phyloP scores from a whole-genome alignment of 2,329 filamentous ascomycete species.

The Alternaria longipes region DNA sequence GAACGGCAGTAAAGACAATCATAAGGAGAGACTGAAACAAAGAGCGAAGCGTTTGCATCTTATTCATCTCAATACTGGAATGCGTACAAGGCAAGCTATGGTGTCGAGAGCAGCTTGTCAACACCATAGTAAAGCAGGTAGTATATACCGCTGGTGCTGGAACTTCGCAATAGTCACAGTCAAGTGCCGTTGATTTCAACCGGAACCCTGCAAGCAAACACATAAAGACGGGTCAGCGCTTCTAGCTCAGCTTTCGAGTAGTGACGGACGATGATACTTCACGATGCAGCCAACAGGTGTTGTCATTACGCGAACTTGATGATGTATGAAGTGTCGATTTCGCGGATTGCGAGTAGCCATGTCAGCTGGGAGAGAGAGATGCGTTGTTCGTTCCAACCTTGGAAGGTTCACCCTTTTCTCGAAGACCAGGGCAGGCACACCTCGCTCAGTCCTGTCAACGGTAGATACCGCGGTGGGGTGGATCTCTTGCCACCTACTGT shows the following conservation, averaged over 20 bases:
- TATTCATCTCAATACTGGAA: neutral
- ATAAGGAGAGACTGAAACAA: neutral
- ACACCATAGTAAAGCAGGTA: neutral
- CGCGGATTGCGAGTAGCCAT: neutral
- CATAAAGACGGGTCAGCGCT: neutral
- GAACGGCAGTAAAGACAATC: neutral
- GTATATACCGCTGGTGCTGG: neutral
- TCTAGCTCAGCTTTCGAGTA: neutral
- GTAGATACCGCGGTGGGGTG: neutral
- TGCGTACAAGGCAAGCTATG: neutral
- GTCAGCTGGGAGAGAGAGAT: neutral
- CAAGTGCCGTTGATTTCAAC: neutral
- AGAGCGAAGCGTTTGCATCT: neutral
- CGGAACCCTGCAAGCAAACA: neutral
- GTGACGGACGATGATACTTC: neutral
- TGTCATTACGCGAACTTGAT: neutral
- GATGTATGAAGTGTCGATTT: neutral
- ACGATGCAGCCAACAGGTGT: neutral
- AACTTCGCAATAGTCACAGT: neutral
- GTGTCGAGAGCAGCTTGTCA: neutral
- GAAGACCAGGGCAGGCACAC: neutral
- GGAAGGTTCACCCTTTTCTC: neutral
- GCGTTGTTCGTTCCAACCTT: neutral
- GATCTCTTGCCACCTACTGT: slow-evolving; percentile 1
- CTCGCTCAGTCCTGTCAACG: neutral